Conservation (phyloP, 495 filamentous ascomycete genomes). For the Aspergillus affinis region DNA sequence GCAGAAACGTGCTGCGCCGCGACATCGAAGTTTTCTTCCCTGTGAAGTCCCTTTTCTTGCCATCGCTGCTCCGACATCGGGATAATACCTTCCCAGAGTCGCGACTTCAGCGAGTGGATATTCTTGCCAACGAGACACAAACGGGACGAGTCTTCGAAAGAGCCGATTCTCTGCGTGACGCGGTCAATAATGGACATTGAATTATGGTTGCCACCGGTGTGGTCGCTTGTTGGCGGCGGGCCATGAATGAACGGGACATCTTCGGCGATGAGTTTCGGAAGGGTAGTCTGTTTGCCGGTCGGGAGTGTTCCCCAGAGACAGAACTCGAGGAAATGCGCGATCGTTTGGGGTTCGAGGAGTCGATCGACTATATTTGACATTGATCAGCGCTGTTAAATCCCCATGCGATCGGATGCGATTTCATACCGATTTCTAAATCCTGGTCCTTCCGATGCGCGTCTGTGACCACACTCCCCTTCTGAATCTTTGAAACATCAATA, state of each 20-base stretch:
- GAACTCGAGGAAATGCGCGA: slow-evolving; percentile 20
- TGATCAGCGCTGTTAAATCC: no score
- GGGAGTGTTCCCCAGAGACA: slow-evolving; percentile 11
- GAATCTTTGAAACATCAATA: neutral
- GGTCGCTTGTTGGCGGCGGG: no score
- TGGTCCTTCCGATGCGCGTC: neutral
- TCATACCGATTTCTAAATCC: neutral
- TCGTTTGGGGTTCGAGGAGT: slow-evolving; percentile 21
- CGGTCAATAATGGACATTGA: slow-evolving; percentile 8
- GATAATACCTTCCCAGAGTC: slow-evolving; percentile 33
- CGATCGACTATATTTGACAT: slow-evolving; percentile 18
- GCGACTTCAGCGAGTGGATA: slow-evolving; percentile 26
- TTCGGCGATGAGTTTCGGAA: slow-evolving; percentile 2
- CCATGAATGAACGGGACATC: slow-evolving; percentile 5
- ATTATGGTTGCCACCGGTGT: neutral
- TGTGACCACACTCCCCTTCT: neutral
- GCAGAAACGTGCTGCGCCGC: slow-evolving; percentile 29
- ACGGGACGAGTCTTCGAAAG: slow-evolving; percentile 12
- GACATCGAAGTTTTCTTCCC: slow-evolving; percentile 28
- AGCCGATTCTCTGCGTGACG: slow-evolving; percentile 21
- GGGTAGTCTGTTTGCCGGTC: slow-evolving; percentile 11
- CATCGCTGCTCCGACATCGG: slow-evolving; percentile 36
- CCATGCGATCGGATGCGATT: neutral
- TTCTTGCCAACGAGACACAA: slow-evolving; percentile 30
- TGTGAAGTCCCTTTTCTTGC: slow-evolving; percentile 30